Base-by-base conservation (phyloP, 352 stramenopile genomes). In the Phytophthora citrophthora region DNA sequence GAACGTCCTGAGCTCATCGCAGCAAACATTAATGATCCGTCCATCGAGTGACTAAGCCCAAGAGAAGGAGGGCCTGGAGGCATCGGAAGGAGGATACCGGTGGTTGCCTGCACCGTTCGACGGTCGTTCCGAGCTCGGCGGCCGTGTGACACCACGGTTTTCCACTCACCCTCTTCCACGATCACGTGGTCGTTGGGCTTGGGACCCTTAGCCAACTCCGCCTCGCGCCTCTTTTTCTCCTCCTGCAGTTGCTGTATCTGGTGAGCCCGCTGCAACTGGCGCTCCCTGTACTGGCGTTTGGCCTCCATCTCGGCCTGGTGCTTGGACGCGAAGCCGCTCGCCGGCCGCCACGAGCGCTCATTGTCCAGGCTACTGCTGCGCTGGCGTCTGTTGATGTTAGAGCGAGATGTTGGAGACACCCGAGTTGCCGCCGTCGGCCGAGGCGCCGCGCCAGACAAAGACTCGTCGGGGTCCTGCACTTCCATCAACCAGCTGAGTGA, bases 311-410 rank as follows among this genome's bases (percentile, higher is more conserved):
- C 67, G 32, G 59, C 59, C 52, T 68, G 51, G 46, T 79, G 68
- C 39, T 74, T 76, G 43, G 50, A 72, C 41, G 68, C 71, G 41
- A 79, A 79, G 36, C 71, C 71, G 48, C 71, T 79, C 13, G 63
- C 63, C 20, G 71, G 71, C 13, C 71, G 63, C 71, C 68, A 76
- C 47, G 50, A 61, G 31, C 63, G 71, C 56, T 68, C 67, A 29
- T 65, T 70, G 43, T 70, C 68, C 39, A 72, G 52, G 29, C 71
- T 75, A 41, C 55, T 64, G 54, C 68, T 76, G 32, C 68, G 63
- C 31, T 72, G 56, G 12, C 57, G 57, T 18, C 51, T 39, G 50
- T 24, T 48, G 15, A 41, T 15, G 3, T 13, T 31, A 18, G 54
- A 18, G 10, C 18, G 32, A 15, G 49, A 9, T 9, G 18, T 3